Evolutionary conservation across 306 rosid species (phyloP), one percentile per base, ranked within the genome.

Genomic region (Medicago lupulina): DNA sequence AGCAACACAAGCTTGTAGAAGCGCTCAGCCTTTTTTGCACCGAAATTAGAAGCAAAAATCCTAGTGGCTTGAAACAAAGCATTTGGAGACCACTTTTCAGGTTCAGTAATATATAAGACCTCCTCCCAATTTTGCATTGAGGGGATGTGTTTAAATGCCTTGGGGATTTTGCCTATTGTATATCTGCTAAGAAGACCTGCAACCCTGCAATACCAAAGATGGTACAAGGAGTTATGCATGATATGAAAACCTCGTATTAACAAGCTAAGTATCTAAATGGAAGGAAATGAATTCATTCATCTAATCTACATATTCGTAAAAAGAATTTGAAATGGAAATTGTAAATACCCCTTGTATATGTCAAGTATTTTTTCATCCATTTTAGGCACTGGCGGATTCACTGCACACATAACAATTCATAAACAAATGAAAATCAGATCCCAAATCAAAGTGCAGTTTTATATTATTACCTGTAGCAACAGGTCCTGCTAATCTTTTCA

Each of bases 1-100:
- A 95, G 97, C 91, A 95, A 83, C 19, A 95, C 96, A 82, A 90
- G 85, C 82, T 68, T 90, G 91, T 92, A 92, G 83, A 92, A 95
- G 41, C 87, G 88, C 79, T 87, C 96, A 2, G 88, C 97, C 89
- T 83, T 88, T 80, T 86, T 89, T 0, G 84, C 88, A 70, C 90
- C 80, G 77, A 94, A 82, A 83, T 87, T 92, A 73, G 98, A 95
- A 60, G 97, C 85, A 46, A 95, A 95, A 73, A 92, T 87, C 71
- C 93, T 88, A 25, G 96, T 90, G 55, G 96, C 93, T 83, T 92
- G 97, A 79, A 78, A 95, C 85, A 92, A 74, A 1, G 97, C 97
- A 86, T 88, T 87, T 47, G 98, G 97, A 7, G 98, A 95, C 98
- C 97, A 95, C 12, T 89, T 92, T 63, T 92, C 92, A 49, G 98